These are phyloP conservation scores for Yarrowia sp. DNA, from an alignment of 805 yeast species.

Conservation along the genomic window DNA sequence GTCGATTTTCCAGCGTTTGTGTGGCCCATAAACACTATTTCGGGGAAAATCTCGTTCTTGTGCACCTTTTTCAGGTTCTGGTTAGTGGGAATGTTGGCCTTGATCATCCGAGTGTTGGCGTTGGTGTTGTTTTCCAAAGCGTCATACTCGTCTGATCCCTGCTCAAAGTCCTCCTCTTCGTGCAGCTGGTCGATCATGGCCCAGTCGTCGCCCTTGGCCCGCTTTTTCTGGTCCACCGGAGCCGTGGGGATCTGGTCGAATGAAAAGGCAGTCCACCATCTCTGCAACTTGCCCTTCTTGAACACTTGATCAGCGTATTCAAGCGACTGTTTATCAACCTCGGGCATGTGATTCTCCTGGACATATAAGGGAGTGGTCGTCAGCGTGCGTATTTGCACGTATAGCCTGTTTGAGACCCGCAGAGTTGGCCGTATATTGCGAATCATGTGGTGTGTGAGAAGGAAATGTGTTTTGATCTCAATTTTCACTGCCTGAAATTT, in stretches of 20 bases:
- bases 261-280: conserved; percentile 36
- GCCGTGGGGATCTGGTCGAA: conserved; percentile 38
- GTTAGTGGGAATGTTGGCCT: conserved; percentile 37
- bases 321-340: conserved; percentile 10
- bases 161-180: conserved; percentile 25
- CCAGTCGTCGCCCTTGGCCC: conserved; percentile 27
- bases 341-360: conserved; percentile 25
- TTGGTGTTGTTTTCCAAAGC: neutral
- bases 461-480: neutral
- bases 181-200: conserved; percentile 22
- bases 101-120: conserved; percentile 21
- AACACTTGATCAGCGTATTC: conserved; percentile 31
- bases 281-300: conserved; percentile 27
- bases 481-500: neutral
- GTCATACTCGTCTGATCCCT: conserved; percentile 17
- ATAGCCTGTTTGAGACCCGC: neutral
- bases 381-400: conserved; percentile 7
- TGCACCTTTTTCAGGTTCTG: conserved; percentile 31
- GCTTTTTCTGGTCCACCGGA: conserved; percentile 22
- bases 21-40: conserved; percentile 76
- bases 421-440: neutral
- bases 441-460: neutral
- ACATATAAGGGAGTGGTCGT: conserved; percentile 27
- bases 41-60: conserved; percentile 60
- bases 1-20: conserved; percentile 91